Conservation (phyloP, 768 basidiomycete species). For the Sarcodon sp. region DNA sequence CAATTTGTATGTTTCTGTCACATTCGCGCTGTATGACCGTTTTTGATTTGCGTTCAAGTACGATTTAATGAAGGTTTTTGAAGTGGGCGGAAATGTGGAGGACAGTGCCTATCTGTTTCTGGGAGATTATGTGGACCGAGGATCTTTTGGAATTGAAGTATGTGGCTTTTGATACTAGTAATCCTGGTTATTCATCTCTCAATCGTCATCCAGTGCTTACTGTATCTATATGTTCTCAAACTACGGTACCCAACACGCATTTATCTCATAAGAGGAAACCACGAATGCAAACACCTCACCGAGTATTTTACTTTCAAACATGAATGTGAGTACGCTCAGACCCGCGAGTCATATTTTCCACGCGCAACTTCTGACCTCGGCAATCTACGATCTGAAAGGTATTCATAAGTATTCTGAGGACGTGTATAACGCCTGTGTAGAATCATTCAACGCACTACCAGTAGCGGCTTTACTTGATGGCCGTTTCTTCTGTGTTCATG, state of each 20-base stretch:
- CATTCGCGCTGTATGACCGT: neutral
- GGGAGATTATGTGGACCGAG: conserved; percentile 96
- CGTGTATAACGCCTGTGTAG: conserved; percentile 88
- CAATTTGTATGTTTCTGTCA: conserved; percentile 59
- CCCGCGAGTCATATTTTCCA: conserved; percentile 1
- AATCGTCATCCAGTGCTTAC: conserved; percentile 47
- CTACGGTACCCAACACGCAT: conserved; percentile 79
- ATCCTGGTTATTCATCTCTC: neutral
- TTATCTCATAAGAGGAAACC: conserved; percentile 84
- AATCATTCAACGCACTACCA: conserved; percentile 84
- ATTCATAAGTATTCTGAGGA: conserved; percentile 79
- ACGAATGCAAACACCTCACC: conserved; percentile 94
- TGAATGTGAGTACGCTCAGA: conserved; percentile 55
- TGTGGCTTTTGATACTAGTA: conserved; percentile 7
- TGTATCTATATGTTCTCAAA: conserved; percentile 91
- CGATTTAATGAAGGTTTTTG: conserved; percentile 96
- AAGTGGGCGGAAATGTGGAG: conserved; percentile 76
- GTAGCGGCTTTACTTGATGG: conserved; percentile 86
- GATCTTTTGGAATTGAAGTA: conserved; percentile 80
- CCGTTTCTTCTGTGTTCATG: conserved; percentile 96
- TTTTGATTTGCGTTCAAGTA: conserved; percentile 37
- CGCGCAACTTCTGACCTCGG: conserved; percentile 1
- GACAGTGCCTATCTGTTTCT: conserved; percentile 88
- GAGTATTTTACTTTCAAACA: conserved; percentile 98
- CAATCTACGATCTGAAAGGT: conserved; percentile 27